Evolutionary conservation across 441 rosid genomes (phyloP).

Genomic region (Daphne laureola): DNA sequence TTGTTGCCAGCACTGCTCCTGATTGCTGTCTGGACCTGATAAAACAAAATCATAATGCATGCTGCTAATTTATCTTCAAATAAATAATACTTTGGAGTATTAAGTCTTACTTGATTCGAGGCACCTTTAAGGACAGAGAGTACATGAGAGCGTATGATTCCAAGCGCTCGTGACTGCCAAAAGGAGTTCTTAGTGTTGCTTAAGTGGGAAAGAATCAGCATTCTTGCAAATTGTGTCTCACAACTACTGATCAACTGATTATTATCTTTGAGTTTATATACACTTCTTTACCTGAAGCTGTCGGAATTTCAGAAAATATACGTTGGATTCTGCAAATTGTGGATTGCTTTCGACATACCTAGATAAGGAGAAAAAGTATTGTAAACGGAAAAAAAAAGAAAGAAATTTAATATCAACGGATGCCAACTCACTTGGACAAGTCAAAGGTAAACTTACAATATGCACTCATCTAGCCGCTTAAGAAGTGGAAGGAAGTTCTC

Average conservation of each 20-base stretch:
- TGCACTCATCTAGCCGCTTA: conserved; percentile 90
- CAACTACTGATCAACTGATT: no score
- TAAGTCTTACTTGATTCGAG: conserved; percentile 69
- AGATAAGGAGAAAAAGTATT: conserved; percentile 4
- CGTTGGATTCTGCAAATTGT: conserved; percentile 91
- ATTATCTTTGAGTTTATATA: neutral
- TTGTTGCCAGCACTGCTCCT: conserved; percentile 60
- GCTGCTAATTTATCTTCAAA: neutral
- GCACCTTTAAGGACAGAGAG: conserved; percentile 82
- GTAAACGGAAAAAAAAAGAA: conserved; percentile 8
- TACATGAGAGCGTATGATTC: conserved; percentile 85
- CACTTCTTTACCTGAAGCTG: conserved; percentile 74
- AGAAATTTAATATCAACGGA: neutral
- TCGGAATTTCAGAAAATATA: conserved; percentile 89
- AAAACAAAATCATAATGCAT: conserved; percentile 16
- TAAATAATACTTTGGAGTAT: conserved; percentile 11
- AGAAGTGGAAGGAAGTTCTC: conserved; percentile 82
- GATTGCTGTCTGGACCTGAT: conserved; percentile 82
- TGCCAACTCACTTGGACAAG: neutral
- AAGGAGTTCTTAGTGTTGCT: conserved; percentile 9
- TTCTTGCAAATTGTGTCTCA: no score
- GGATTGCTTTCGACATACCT: conserved; percentile 91
- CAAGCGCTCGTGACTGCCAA: conserved; percentile 89
- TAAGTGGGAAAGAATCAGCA: no score
- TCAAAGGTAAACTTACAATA: conserved; percentile 48